Conservation (phyloP, 306 rosid species). For the Medicago lupulina region DNA sequence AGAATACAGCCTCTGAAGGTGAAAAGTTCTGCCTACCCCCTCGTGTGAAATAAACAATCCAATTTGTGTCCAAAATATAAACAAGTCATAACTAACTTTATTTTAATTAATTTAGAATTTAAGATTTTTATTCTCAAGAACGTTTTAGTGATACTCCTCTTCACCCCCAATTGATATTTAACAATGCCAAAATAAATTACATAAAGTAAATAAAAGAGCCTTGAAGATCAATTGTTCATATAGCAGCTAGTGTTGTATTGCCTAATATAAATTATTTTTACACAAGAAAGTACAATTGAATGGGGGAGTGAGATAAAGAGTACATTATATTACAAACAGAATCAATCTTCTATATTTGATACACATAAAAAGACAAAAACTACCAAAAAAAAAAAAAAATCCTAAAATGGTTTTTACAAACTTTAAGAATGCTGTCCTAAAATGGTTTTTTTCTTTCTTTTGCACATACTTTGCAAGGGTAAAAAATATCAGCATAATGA, state of each 20-base stretch:
- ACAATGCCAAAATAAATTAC: background rate
- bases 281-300: background rate
- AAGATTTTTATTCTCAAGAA: no score
- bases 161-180: no score
- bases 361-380: constrained; percentile 12
- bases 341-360: constrained; percentile 24
- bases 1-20: no score
- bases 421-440: constrained; percentile 27
- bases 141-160: no score
- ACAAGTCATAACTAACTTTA: no score
- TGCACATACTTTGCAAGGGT: constrained; percentile 3
- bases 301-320: background rate
- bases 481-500: background rate
- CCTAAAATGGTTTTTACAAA: constrained; percentile 32
- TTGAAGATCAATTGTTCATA: background rate
- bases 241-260: constrained; percentile 1
- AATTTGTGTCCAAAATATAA: no score
- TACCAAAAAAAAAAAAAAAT: background rate
- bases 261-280: background rate
- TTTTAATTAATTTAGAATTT: no score
- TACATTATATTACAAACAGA: background rate
- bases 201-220: constrained; percentile 1
- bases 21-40: no score
- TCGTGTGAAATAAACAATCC: no score
- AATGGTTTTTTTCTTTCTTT: background rate